Conservation (phyloP, 441 rosid genomes). For the Gossypium gossypioides region DNA sequence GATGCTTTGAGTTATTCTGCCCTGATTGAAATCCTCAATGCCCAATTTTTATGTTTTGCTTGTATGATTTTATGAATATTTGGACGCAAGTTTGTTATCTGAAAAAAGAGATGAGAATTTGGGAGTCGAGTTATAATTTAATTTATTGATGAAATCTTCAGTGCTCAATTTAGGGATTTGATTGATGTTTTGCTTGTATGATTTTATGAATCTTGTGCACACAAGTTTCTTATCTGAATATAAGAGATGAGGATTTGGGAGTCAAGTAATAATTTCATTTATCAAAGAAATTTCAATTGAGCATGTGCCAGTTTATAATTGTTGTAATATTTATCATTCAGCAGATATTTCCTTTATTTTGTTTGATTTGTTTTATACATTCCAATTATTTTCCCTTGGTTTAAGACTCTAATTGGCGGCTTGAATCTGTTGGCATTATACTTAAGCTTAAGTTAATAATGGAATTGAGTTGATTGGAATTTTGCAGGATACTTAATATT, state of each 20-base stretch:
- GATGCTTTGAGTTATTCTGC: not conserved
- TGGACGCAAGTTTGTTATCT: too few relatives aligned
- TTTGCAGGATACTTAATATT: slow-evolving; percentile 7
- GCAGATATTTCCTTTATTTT: not conserved
- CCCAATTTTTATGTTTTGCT: not conserved
- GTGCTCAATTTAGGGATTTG: too few relatives aligned
- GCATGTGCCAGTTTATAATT: not conserved
- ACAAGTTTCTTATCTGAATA: not conserved
- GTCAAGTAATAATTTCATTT: not conserved
- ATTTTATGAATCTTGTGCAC: not conserved
- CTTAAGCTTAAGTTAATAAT: not conserved
- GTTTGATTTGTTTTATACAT: not conserved
- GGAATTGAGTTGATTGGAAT: not conserved
- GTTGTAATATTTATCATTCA: not conserved
- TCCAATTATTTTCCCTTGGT: not conserved
- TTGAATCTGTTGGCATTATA: not conserved
- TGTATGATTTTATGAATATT: not conserved
- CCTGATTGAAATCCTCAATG: not conserved
- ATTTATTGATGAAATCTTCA: too few relatives aligned
- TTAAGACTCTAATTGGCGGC: not conserved
- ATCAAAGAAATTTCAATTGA: not conserved
- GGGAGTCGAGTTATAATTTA: too few relatives aligned
- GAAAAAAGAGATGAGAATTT: too few relatives aligned
- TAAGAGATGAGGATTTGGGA: not conserved
- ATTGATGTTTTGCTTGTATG: too few relatives aligned